Base-by-base conservation (phyloP, 768 basidiomycete species). In the Macrolepiota fuliginosa region DNA sequence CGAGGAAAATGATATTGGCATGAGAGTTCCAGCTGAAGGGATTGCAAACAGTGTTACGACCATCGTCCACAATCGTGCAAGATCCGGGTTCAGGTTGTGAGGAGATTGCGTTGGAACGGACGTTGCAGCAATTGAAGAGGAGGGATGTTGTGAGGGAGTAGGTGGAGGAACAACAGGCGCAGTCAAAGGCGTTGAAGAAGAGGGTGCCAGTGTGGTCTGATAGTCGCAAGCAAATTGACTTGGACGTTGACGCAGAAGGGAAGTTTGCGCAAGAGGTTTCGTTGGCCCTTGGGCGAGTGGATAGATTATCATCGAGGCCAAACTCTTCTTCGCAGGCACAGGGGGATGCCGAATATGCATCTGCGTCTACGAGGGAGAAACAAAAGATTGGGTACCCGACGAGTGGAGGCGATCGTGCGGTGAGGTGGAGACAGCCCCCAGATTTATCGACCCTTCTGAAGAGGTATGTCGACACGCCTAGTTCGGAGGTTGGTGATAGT, bases 1-100 rank as follows among this genome's bases (percentile, higher is more conserved):
- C 85, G 62, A 90, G 83, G 81, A 90, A 90, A 59, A 90, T 87
- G 64, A 90, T 78, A 69, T 92, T 92, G 53, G 90, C 87, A 64
- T 88, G 75, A 42, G 77, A 80, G 67, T 88, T 98, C 96, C 96
- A 98, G 66, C 89, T 89, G 79, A 91, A 71, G 5, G 85, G 82
- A 75, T 98, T 98, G 69, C 70, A 68, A 1, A 84, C 87, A 17
- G 86, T 87, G 75, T 87, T 89, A 62, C 76, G 76, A 35, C 94
- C 93, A 1, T 86, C 78, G 47, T 92, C 75, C 17, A 81, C 75
- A 63, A 98, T 80, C 32, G 74, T 76, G 74, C 96, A 98, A 0
- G 96, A 95, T 0, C 96, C 96, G 24, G 96, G 86, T 70, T 98
- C 95, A 66, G 96, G 17, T 22, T 42, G 59, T 7, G 59, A 54